These are phyloP conservation scores for Candida quercuum DNA, from an alignment of 805 yeast species.

Conservation along the genomic window DNA sequence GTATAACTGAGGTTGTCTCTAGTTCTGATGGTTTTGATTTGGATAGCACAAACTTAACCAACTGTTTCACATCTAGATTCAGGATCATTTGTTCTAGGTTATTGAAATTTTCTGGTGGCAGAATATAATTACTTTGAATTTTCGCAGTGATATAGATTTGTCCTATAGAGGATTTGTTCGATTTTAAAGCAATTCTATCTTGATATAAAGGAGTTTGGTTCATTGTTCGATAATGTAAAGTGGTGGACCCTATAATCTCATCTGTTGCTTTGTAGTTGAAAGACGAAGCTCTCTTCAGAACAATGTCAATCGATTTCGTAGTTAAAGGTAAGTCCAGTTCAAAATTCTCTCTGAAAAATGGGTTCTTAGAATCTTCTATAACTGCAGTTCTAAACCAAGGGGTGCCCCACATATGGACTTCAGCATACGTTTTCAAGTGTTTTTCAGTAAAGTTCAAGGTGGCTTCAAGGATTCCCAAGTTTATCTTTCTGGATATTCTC, in stretches of 20 bases:
- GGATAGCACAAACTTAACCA: constrained; percentile 38
- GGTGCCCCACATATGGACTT: constrained; percentile 64
- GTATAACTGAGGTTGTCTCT: constrained; percentile 51
- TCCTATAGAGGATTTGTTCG: constrained; percentile 43
- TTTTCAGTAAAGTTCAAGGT: constrained; percentile 16
- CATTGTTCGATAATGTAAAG: constrained; percentile 13
- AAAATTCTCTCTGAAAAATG: constrained; percentile 84
- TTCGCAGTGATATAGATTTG: constrained; percentile 47
- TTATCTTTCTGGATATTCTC: constrained; percentile 48
- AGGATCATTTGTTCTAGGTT: constrained; percentile 57
- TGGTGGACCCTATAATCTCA: constrained; percentile 25
- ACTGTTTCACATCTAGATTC: constrained; percentile 44
- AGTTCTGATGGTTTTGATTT: constrained; percentile 33
- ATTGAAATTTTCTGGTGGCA: constrained; percentile 56
- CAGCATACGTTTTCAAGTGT: constrained; percentile 49
- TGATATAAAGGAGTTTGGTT: constrained; percentile 19
- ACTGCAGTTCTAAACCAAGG: constrained; percentile 78
- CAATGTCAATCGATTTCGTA: constrained; percentile 46
- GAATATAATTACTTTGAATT: constrained; percentile 47
- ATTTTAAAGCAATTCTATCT: constrained; percentile 41
- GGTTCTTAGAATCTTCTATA: constrained; percentile 42
- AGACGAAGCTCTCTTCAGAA: constrained; percentile 31
- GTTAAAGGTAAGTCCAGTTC: constrained; percentile 49
- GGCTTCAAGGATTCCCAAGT: constrained; percentile 62
- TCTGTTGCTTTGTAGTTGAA: constrained; percentile 24